phyloP scores from a whole-genome alignment of 179 eudicot species.

The Sideroxylon spinosum region DNA sequence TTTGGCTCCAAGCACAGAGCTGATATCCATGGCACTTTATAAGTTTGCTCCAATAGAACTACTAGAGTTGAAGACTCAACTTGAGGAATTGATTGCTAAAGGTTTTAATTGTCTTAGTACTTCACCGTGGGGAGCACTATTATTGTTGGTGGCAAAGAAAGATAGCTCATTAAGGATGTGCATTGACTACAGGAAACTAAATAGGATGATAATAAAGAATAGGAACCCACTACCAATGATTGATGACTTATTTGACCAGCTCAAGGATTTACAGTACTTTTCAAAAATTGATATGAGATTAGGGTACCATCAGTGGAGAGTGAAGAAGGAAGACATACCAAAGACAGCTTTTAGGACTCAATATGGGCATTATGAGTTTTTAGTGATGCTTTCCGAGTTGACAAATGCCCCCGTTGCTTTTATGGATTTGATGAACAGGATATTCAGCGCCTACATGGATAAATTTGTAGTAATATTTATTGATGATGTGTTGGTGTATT shows the following conservation, averaged over 20 bases:
- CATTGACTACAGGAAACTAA: too few relatives aligned
- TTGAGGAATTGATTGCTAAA: background rate
- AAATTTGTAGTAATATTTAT: too few relatives aligned
- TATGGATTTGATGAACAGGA: too few relatives aligned
- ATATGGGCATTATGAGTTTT: slow-evolving; percentile 8
- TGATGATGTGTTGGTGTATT: too few relatives aligned
- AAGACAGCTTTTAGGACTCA: background rate
- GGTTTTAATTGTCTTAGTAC: background rate
- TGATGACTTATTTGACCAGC: slow-evolving; percentile 4
- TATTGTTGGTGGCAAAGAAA: background rate
- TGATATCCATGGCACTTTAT: background rate
- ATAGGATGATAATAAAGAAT: background rate
- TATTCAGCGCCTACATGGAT: too few relatives aligned
- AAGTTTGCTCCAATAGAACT: background rate
- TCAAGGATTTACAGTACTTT: background rate
- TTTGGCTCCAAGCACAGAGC: background rate
- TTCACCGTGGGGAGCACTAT: background rate
- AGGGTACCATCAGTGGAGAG: background rate
- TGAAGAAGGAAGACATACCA: background rate
- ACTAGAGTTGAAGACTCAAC: background rate
- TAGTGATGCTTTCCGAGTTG: background rate
- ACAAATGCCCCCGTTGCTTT: background rate
- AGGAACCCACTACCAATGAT: background rate
- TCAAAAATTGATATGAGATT: background rate
- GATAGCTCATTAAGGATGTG: background rate